phyloP scores from a whole-genome alignment of 306 rosid genomes.

The Notholithocarpus densiflorus region DNA sequence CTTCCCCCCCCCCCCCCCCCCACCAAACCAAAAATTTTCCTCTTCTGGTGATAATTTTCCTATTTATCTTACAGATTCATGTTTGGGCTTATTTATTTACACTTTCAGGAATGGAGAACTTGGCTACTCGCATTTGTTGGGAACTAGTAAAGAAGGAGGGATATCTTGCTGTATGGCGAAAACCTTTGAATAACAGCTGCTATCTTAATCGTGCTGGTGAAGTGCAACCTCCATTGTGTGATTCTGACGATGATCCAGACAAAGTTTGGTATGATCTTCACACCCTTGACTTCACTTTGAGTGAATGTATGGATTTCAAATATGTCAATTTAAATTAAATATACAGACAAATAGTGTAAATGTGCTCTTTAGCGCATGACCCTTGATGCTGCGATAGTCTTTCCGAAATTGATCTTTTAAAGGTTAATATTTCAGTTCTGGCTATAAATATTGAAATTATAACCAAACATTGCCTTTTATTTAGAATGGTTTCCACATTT shows the following conservation, averaged over 20 bases:
- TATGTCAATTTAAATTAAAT: background rate
- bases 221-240: slow-evolving; percentile 69
- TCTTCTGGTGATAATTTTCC: background rate
- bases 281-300: slow-evolving; percentile 11
- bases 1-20: background rate
- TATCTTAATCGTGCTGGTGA: slow-evolving; percentile 56
- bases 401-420: background rate
- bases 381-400: background rate
- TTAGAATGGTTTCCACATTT: background rate
- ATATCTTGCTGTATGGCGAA: slow-evolving; percentile 81
- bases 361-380: background rate
- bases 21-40: too few relatives aligned
- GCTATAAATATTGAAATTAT: background rate
- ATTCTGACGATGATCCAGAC: slow-evolving; percentile 70
- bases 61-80: slow-evolving; percentile 12
- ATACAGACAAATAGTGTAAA: background rate
- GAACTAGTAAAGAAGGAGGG: slow-evolving; percentile 75
- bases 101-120: slow-evolving; percentile 63
- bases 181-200: slow-evolving; percentile 78
- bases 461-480: background rate
- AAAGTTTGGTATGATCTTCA: slow-evolving; percentile 64
- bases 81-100: slow-evolving; percentile 20
- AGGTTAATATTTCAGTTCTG: background rate
- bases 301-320: background rate
- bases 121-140: slow-evolving; percentile 77